A percentile compares a stretch with the other conserved stretches of the same genome.
phyloP scores from a whole-genome alignment of 257 asterid genomes.

The Coffea eugenioides region DNA sequence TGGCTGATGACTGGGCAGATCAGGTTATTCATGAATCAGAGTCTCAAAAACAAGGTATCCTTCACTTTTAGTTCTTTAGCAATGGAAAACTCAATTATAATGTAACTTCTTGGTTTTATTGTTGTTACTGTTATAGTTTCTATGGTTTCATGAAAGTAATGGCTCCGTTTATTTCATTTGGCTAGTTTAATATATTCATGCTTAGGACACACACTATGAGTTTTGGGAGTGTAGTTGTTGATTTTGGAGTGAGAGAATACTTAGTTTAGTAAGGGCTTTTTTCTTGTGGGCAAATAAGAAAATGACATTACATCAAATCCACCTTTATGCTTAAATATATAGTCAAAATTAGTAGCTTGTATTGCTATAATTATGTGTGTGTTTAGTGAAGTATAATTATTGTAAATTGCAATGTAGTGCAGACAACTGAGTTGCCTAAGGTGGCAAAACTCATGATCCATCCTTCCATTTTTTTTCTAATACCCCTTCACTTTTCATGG shows the following conservation, averaged over 20 bases:
- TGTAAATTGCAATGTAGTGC: background rate
- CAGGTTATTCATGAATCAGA: slow-evolving; percentile 54
- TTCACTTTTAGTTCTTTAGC: slow-evolving; percentile 5
- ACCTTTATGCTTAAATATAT: no score
- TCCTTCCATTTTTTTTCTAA: background rate
- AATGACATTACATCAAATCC: no score
- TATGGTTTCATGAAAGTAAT: background rate
- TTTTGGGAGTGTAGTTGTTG: no score
- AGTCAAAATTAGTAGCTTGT: no score
- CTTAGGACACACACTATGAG: no score
- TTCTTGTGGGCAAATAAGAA: no score
- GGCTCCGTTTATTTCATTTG: background rate
- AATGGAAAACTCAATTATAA: background rate
- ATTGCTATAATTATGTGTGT: background rate
- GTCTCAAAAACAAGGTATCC: slow-evolving; percentile 51
- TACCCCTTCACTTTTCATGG: background rate
- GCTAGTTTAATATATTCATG: background rate
- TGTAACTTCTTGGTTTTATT: background rate
- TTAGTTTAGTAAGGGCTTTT: no score
- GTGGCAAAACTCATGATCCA: no score
- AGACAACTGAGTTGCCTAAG: background rate
- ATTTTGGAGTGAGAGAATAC: no score
- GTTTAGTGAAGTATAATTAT: background rate
- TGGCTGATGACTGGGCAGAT: slow-evolving; percentile 79
- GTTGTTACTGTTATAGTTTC: background rate